phyloP scores from a whole-genome alignment of 2,329 filamentous ascomycete genomes.

The Bipolaris victoriae region DNA sequence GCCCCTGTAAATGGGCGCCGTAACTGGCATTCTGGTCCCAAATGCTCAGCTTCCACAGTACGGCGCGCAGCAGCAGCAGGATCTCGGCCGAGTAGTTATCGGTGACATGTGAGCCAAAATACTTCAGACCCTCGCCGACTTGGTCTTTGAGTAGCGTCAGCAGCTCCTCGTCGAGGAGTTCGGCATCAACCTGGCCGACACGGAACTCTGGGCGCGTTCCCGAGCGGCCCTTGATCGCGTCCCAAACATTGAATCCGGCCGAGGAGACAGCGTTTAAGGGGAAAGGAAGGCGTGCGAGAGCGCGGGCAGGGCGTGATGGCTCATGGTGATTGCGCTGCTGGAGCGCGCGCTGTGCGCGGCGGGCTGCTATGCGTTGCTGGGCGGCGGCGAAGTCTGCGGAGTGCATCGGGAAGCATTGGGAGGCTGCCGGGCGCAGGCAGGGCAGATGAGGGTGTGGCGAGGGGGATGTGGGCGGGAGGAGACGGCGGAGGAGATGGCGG shows the following conservation, averaged over 20 bases:
- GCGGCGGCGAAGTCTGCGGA: constrained; percentile 82
- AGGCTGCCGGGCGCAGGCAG: constrained; percentile 7
- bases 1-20: constrained; percentile 88
- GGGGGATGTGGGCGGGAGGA: background rate
- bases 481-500: background rate
- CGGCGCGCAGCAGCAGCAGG: constrained; percentile 72
- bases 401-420: constrained; percentile 39
- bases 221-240: constrained; percentile 72
- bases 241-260: constrained; percentile 65
- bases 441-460: constrained; percentile 3
- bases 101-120: constrained; percentile 76
- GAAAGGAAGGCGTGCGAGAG: constrained; percentile 51
- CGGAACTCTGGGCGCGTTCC: constrained; percentile 86
- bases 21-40: constrained; percentile 98
- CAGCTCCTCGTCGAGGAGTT: constrained; percentile 91
- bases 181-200: constrained; percentile 94
- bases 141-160: constrained; percentile 84
- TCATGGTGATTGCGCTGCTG: constrained; percentile 60
- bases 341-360: constrained; percentile 76
- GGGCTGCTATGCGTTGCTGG: constrained; percentile 82
- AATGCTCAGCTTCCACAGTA: constrained; percentile 91
- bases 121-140: constrained; percentile 85
- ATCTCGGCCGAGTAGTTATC: constrained; percentile 92
- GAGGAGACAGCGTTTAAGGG: constrained; percentile 66
- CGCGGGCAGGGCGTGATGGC: constrained; percentile 53